phyloP scores from a whole-genome alignment of 768 basidiomycete species.

The Floccularia luteovirens region DNA sequence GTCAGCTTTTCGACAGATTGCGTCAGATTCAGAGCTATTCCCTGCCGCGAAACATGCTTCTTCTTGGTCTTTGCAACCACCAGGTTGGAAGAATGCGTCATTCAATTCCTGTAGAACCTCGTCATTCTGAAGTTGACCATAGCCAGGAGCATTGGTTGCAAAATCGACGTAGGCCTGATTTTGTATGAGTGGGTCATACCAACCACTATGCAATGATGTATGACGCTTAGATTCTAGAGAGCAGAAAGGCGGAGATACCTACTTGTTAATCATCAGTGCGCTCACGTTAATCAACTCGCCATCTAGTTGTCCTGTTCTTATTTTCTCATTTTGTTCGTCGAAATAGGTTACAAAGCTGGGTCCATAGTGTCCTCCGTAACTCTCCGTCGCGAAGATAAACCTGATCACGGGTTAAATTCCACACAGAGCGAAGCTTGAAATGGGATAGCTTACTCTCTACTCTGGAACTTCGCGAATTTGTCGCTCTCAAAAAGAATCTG shows the following conservation, averaged over 20 bases:
- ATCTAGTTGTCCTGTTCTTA: slow-evolving; percentile 30
- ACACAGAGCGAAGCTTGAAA: not conserved
- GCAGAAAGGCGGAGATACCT: slow-evolving; percentile 5
- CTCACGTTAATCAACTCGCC: slow-evolving; percentile 48
- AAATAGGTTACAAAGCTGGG: slow-evolving; percentile 60
- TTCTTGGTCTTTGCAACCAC: slow-evolving; percentile 50
- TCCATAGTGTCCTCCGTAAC: slow-evolving; percentile 64
- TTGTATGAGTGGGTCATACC: slow-evolving; percentile 61
- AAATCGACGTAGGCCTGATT: slow-evolving; percentile 55
- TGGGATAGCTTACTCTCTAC: slow-evolving; percentile 36
- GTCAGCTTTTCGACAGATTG: slow-evolving; percentile 42
- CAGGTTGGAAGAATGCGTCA: slow-evolving; percentile 32
- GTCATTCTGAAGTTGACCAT: slow-evolving; percentile 51
- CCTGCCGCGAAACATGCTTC: slow-evolving; percentile 51
- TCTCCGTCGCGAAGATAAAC: slow-evolving; percentile 59
- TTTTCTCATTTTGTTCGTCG: slow-evolving; percentile 50
- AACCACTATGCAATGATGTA: slow-evolving; percentile 32
- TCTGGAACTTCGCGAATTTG: slow-evolving; percentile 41
- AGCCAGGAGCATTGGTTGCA: slow-evolving; percentile 55
- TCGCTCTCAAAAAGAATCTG: slow-evolving; percentile 55
- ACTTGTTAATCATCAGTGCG: slow-evolving; percentile 64
- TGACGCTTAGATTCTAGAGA: not conserved
- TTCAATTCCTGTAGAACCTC: slow-evolving; percentile 38
- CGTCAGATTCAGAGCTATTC: slow-evolving; percentile 31
- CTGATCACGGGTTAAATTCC: slow-evolving; percentile 10